Conservation (phyloP, 495 filamentous ascomycete genomes). For the Talaromyces nanjingensis region DNA sequence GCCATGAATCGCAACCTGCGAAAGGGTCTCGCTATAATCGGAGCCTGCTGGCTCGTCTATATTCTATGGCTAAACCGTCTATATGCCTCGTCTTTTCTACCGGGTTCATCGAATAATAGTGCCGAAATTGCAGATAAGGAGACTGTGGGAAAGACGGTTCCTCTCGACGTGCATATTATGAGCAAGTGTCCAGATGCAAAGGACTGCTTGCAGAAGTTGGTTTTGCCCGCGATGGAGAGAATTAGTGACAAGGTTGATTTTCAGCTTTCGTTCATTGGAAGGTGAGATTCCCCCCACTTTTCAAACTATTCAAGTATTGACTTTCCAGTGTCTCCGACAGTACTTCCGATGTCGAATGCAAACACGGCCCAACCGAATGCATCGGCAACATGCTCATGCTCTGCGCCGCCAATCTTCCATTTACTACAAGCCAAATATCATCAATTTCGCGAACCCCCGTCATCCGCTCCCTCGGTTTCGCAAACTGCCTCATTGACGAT, state of each 20-base stretch:
- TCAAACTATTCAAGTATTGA: background rate
- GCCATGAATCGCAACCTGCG: slow-evolving; percentile 2
- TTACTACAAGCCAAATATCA: slow-evolving; percentile 36
- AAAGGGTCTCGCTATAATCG: slow-evolving; percentile 1
- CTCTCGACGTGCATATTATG: slow-evolving; percentile 89
- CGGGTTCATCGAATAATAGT: background rate
- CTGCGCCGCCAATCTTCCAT: slow-evolving; percentile 67
- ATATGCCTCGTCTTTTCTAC: background rate
- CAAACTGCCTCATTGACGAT: slow-evolving; percentile 71
- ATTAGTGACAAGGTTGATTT: slow-evolving; percentile 83
- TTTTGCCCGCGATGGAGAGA: slow-evolving; percentile 80
- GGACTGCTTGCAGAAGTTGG: slow-evolving; percentile 71
- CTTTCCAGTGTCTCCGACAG: slow-evolving; percentile 27
- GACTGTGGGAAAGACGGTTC: slow-evolving; percentile 41
- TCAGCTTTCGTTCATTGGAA: slow-evolving; percentile 82
- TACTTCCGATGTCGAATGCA: slow-evolving; percentile 53
- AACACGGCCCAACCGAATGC: slow-evolving; percentile 84
- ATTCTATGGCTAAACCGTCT: slow-evolving; percentile 9
- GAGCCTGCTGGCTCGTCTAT: slow-evolving; percentile 8
- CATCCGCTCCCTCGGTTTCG: slow-evolving; percentile 85
- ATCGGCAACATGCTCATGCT: slow-evolving; percentile 91
- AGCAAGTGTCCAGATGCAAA: slow-evolving; percentile 87
- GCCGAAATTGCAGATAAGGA: background rate
- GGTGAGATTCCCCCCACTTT: slow-evolving; percentile 33
- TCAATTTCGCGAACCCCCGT: slow-evolving; percentile 49